Conservation (phyloP, 768 basidiomycete species). For the Rhodotorula toruloides region DNA sequence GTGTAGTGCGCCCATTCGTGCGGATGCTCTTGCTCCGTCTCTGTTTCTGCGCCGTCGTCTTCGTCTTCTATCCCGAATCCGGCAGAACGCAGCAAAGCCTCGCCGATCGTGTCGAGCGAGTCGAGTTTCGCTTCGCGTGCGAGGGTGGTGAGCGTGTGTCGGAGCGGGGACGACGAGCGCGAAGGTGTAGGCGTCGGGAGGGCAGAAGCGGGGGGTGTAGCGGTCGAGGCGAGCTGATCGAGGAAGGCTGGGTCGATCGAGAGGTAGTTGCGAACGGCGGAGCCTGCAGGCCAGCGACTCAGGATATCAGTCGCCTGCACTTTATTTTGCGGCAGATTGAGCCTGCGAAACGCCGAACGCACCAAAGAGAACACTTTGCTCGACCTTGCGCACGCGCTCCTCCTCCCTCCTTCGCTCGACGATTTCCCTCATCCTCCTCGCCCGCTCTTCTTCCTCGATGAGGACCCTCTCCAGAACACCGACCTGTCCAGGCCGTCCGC, state of each 20-base stretch:
- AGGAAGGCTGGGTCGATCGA: background rate
- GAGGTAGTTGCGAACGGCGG: background rate
- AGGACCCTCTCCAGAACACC: background rate
- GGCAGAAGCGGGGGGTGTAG: background rate
- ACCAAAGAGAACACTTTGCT: background rate
- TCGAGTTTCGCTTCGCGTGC: too few relatives aligned
- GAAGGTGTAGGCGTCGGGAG: background rate
- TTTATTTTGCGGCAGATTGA: background rate
- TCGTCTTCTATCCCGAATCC: too few relatives aligned
- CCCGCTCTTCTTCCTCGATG: conserved; percentile 2
- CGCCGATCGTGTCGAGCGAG: too few relatives aligned
- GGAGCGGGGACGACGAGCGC: background rate
- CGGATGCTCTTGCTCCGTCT: background rate
- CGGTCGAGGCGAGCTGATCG: background rate
- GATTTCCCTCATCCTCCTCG: background rate
- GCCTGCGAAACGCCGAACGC: background rate
- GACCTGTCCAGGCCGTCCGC: background rate
- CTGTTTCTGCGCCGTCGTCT: background rate
- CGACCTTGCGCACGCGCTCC: background rate
- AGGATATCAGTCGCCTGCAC: background rate
- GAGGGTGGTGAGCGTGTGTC: background rate
- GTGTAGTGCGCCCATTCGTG: background rate
- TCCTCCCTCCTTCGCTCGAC: background rate
- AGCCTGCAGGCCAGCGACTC: background rate
- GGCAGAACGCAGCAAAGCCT: background rate